Evolutionary conservation across 2,329 filamentous ascomycete genomes (phyloP).

Genomic region (Colletotrichum sp.): DNA sequence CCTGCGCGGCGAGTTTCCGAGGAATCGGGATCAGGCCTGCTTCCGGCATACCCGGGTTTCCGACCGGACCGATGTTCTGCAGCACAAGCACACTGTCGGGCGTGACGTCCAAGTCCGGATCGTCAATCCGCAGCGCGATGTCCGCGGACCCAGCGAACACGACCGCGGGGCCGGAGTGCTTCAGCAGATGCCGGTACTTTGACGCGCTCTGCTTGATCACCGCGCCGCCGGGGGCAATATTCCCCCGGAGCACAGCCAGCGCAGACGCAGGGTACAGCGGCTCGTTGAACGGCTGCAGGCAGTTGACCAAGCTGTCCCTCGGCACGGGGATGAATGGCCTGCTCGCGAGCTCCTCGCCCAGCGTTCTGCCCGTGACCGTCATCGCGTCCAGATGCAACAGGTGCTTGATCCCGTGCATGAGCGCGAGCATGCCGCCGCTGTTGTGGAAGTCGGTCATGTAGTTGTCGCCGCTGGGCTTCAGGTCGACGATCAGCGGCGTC

Average conservation of each 20-base stretch:
- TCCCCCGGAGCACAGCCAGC: constrained; percentile 81
- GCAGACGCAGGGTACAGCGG: constrained; percentile 78
- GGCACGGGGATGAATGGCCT: constrained; percentile 63
- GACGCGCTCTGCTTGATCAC: constrained; percentile 89
- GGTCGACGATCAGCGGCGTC: constrained; percentile 81
- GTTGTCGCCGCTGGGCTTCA: constrained; percentile 85
- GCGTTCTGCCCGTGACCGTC: constrained; percentile 83
- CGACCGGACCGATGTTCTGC: constrained; percentile 87
- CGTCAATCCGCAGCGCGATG: constrained; percentile 66
- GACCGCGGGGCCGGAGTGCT: constrained; percentile 54
- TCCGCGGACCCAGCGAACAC: constrained; percentile 80
- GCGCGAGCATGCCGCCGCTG: constrained; percentile 81
- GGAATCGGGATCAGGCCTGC: constrained; percentile 69
- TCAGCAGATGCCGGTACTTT: constrained; percentile 69
- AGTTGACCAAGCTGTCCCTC: constrained; percentile 32
- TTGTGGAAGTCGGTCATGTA: constrained; percentile 92
- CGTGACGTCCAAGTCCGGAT: constrained; percentile 64
- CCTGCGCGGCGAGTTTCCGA: constrained; percentile 77
- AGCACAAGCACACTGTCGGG: constrained; percentile 73
- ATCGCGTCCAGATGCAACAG: constrained; percentile 77
- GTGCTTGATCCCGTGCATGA: constrained; percentile 78
- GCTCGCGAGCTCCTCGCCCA: constrained; percentile 77
- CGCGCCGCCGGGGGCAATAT: constrained; percentile 81
- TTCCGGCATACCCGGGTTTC: constrained; percentile 93
- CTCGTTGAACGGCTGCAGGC: constrained; percentile 68